Conservation (phyloP, 225 moss, liverwort and hornwort genomes). For the Sphagnum contortum region DNA sequence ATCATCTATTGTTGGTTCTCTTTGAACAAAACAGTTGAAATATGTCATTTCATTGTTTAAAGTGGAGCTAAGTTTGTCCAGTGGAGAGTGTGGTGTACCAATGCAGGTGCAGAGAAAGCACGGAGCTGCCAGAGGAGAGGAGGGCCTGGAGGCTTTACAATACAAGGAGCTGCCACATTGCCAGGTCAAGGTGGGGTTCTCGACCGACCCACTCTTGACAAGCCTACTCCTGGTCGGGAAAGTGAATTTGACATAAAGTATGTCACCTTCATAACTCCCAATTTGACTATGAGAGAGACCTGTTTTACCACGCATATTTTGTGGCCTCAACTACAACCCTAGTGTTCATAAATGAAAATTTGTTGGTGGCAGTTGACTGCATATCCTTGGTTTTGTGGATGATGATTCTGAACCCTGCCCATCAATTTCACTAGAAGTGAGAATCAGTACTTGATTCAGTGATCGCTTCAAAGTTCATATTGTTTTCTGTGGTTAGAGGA, state of each 20-base stretch:
- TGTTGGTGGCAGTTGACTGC: not conserved
- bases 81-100: not conserved
- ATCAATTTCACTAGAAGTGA: not conserved
- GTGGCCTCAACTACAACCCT: not conserved
- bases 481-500: too few relatives aligned
- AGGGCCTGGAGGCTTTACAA: constrained; percentile 13
- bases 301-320: not conserved
- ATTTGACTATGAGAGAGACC: not conserved
- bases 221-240: constrained; percentile 70
- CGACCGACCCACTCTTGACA: constrained; percentile 74
- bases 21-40: too few relatives aligned
- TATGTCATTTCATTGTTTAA: too few relatives aligned
- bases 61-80: not conserved
- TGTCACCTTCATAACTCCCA: constrained; percentile 4
- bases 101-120: constrained; percentile 36
- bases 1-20: not conserved
- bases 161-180: constrained; percentile 40
- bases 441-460: too few relatives aligned
- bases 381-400: too few relatives aligned
- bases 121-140: constrained; percentile 19
- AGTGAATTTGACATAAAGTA: constrained; percentile 87
- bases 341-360: not conserved
- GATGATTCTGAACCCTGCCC: not conserved
- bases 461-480: too few relatives aligned
- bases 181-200: constrained; percentile 80